A percentile compares a stretch with the other conserved stretches of the same genome.
These are phyloP conservation scores for Picea sitchensis DNA, from an alignment of 75 land plant species.

Conservation along the genomic window DNA sequence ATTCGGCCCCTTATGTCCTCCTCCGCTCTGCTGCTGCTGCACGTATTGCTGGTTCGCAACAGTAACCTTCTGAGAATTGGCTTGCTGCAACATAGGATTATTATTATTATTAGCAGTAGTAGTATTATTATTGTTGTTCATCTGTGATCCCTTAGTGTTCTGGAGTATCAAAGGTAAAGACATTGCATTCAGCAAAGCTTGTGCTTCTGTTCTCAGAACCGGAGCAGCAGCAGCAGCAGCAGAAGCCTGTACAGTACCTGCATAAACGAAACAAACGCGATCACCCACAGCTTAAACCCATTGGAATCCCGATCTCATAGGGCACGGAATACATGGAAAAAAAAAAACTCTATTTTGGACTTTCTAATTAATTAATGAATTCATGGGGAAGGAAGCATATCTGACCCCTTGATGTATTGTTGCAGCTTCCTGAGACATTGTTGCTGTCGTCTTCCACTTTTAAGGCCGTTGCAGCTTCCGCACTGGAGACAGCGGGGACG, in stretches of 20 bases:
- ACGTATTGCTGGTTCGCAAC: too few species aligned
- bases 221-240: background rate
- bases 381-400: background rate
- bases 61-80: slow-evolving; percentile 1
- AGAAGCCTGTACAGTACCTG: slow-evolving; percentile 6
- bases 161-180: slow-evolving; percentile 3
- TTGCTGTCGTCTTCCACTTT: background rate
- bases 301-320: too few species aligned
- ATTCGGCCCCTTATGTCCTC: slow-evolving; percentile 2
- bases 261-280: background rate
- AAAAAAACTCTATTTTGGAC: background rate
- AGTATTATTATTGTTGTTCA: background rate
- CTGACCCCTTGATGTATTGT: slow-evolving; percentile 1
- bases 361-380: slow-evolving; percentile 3
- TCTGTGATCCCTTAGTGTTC: slow-evolving; percentile 2
- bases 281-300: background rate
- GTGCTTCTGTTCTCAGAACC: slow-evolving; percentile 7
- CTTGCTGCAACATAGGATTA: background rate
- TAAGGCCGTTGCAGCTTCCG: background rate
- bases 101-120: background rate
- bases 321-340: background rate
- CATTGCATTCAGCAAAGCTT: slow-evolving; percentile 9
- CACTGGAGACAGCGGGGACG: background rate
- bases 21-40: background rate
- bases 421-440: background rate